Evolutionary conservation across 2,329 filamentous ascomycete species (phyloP).

Genomic region (Escovopsis sp.): DNA sequence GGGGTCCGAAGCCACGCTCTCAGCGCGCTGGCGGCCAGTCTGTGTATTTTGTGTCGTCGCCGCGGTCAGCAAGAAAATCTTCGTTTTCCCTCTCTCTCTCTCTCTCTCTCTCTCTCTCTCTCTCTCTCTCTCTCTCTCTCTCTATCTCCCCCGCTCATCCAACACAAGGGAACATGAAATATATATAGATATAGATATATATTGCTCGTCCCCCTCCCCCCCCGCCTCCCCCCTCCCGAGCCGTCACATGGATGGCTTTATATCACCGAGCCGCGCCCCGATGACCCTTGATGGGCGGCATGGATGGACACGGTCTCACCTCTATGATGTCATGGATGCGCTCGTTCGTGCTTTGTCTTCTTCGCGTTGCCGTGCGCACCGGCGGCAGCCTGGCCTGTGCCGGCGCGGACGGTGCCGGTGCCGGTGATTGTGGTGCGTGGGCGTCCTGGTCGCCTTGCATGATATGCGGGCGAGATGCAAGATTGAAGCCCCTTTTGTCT

Average conservation of each 20-base stretch:
- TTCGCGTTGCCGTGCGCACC: conserved; percentile 10
- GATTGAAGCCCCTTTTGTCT: not conserved
- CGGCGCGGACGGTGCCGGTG: not conserved
- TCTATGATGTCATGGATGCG: conserved; percentile 32
- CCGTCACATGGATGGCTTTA: not conserved
- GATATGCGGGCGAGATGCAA: not conserved
- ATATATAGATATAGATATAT: too few relatives aligned
- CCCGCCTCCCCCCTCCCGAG: too few relatives aligned
- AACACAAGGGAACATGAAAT: too few relatives aligned
- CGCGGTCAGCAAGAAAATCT: not conserved
- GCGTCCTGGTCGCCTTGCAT: too few relatives aligned
- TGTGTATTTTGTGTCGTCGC: conserved; percentile 1
- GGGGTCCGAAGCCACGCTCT: conserved; percentile 5
- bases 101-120: too few relatives aligned
- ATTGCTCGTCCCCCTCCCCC: not conserved
- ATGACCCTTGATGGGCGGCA: not conserved
- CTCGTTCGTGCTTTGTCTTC: conserved; percentile 21
- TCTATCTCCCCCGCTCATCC: not conserved
- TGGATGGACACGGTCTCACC: conserved; percentile 17
- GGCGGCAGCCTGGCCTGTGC: conserved; percentile 6
- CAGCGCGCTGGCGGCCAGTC: conserved; percentile 5
- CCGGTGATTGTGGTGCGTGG: too few relatives aligned
- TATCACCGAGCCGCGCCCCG: not conserved
- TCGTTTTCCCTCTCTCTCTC: too few relatives aligned
- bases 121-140: too few relatives aligned